A percentile compares a stretch with the other conserved stretches of the same genome.
Evolutionary conservation across 108 stramenopile species (phyloP).

Genomic region (Skeletonema menzelii): DNA sequence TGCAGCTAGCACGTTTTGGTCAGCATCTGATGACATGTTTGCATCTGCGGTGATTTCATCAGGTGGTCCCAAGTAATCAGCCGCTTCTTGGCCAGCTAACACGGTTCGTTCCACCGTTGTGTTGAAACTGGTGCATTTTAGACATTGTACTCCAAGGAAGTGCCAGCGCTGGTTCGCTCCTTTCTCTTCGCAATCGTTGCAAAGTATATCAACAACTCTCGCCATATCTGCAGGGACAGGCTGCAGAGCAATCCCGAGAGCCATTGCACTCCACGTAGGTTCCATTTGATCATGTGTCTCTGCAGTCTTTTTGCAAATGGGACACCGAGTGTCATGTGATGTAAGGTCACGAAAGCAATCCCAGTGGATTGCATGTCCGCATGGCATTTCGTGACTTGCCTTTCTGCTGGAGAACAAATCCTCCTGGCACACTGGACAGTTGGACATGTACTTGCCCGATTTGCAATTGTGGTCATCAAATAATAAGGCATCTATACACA

Average conservation of each 20-base stretch:
- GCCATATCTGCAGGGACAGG: conserved; percentile 82
- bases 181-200: conserved; percentile 79
- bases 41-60: conserved; percentile 12
- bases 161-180: conserved; percentile 77
- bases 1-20: conserved; percentile 33
- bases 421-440: conserved; percentile 89
- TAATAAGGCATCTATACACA: conserved; percentile 84
- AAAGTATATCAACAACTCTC: conserved; percentile 79
- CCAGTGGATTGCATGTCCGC: conserved; percentile 54
- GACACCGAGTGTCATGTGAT: conserved; percentile 77
- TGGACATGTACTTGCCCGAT: conserved; percentile 88
- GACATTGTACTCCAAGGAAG: conserved; percentile 80
- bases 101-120: conserved; percentile 76
- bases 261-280: conserved; percentile 84
- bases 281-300: conserved; percentile 87
- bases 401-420: conserved; percentile 83
- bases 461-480: conserved; percentile 86
- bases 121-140: conserved; percentile 75
- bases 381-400: conserved; percentile 57
- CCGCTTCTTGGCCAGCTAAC: conserved; percentile 73
- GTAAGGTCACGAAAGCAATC: conserved; percentile 81
- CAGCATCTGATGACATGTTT: conserved; percentile 15
- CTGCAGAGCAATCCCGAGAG: conserved; percentile 74
- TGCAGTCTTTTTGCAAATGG: conserved; percentile 90
- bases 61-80: conserved; percentile 62